Evolutionary conservation across 2,329 filamentous ascomycete species (phyloP), one percentile per base, ranked within the genome.

Genomic region (Venturia oleaginea): DNA sequence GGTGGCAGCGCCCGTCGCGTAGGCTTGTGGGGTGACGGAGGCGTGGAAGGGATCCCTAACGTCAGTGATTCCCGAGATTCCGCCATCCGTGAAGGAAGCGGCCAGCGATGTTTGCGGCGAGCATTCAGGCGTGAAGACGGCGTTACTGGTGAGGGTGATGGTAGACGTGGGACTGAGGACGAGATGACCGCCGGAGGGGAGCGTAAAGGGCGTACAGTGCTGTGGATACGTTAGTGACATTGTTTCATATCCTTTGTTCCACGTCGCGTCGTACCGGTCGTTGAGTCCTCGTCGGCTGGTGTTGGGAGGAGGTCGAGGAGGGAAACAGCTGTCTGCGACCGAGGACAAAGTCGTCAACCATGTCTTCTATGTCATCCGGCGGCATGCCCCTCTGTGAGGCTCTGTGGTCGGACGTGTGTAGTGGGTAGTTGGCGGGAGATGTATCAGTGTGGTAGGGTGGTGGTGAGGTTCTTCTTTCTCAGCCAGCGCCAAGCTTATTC

Each of bases 1-100:
- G 0, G 92, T 97, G 22, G 91, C 91, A 19, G 92, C 90, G 64
- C 92, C 92, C 63, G 97, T 89, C 57, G 92, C 92, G 73, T 97
- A 99, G 71, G 90, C 89, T 76, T 96, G 92, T 17, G 94, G 93
- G 55, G 94, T 93, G 24, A 91, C 92, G 43, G 92, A 96, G 64
- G 92, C 89, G 76, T 96, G 96, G 76, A 99, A 99, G 10, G 92
- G 92, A 71, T 96, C 91, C 67, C 85, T 83, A 64, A 90, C 84
- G 74, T 92, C 86, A 66, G 87, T 84, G 67, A 87, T 76, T 66
- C 80, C 79, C 51, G 80, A 78, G 63, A 74, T 64, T 65, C 72
- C 70, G 42, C 76, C 70, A 62, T 60, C 42, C 5, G 46, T 22
- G 15, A 38, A 55, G 32, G 72, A 70, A 68, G 78, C 71, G 68